These are phyloP conservation scores for Pholiota microspora DNA, from an alignment of 768 basidiomycete species.

Conservation along the genomic window DNA sequence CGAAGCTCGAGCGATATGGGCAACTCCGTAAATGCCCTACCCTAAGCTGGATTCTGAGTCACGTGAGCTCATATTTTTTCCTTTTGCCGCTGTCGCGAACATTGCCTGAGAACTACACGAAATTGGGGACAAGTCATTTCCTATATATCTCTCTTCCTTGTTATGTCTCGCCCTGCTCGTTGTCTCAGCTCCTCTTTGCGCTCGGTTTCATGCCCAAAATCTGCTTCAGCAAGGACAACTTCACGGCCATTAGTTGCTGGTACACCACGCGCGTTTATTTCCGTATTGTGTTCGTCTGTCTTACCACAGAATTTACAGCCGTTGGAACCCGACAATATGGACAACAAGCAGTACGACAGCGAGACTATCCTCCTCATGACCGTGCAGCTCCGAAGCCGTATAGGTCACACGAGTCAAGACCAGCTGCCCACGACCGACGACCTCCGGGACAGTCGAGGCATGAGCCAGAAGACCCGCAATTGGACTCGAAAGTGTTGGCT, in stretches of 20 bases:
- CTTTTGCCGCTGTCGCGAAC: slow-evolving; percentile 14
- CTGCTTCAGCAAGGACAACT: slow-evolving; percentile 6
- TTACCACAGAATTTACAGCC: slow-evolving; percentile 15
- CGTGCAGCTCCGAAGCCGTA: background rate
- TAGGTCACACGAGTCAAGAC: slow-evolving; percentile 7
- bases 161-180: slow-evolving; percentile 29
- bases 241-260: slow-evolving; percentile 14
- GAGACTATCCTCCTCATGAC: slow-evolving; percentile 12
- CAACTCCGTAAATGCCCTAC: slow-evolving; percentile 2
- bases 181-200: slow-evolving; percentile 25
- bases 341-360: slow-evolving; percentile 24
- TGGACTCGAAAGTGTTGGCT: slow-evolving; percentile 2
- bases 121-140: background rate
- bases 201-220: slow-evolving; percentile 2
- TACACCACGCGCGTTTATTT: slow-evolving; percentile 10
- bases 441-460: background rate
- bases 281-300: slow-evolving; percentile 10
- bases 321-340: slow-evolving; percentile 23
- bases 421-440: background rate
- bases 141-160: slow-evolving; percentile 1
- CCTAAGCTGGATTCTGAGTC: slow-evolving; percentile 10
- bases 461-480: slow-evolving; percentile 2
- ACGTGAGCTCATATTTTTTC: slow-evolving; percentile 17
- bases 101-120: slow-evolving; percentile 2
- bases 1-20: background rate